A percentile compares a stretch with the other conserved stretches of the same genome.
These are phyloP conservation scores for Teratosphaeria pseudoeucalypti DNA, from an alignment of 2,329 filamentous ascomycete species.

Conservation along the genomic window DNA sequence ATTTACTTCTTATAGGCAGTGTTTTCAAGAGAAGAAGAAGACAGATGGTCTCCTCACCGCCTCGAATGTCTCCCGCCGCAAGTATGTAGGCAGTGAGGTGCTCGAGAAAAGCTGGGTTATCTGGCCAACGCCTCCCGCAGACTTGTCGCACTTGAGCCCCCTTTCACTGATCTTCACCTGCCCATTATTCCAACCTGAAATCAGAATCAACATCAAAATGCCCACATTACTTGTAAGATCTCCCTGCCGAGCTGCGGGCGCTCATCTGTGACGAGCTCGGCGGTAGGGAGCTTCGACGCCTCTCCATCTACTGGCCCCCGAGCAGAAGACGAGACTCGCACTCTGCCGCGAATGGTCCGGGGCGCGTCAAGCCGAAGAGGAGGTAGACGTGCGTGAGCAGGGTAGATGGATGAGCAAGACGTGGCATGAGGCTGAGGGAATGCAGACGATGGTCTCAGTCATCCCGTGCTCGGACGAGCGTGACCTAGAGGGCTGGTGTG, in stretches of 20 bases:
- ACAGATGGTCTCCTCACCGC: neutral
- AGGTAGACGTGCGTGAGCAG: neutral
- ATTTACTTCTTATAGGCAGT: neutral
- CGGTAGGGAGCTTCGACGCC: conserved; percentile 12
- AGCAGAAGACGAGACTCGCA: conserved; percentile 2
- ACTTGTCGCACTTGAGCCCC: neutral
- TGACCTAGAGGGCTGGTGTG: no score
- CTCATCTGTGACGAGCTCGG: conserved; percentile 11
- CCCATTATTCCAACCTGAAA: neutral
- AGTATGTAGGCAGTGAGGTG: neutral
- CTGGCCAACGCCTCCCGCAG: neutral
- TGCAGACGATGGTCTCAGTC: neutral
- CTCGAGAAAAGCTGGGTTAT: no score
- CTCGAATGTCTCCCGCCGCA: neutral
- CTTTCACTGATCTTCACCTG: neutral
- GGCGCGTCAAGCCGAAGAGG: neutral
- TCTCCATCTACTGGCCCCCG: neutral
- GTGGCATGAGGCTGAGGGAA: no score
- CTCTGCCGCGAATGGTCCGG: conserved; percentile 10
- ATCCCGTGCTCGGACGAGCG: no score
- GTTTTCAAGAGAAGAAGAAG: neutral
- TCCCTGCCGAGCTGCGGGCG: conserved; percentile 10
- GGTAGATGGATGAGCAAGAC: neutral
- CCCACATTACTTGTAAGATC: conserved; percentile 5
- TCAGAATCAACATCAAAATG: conserved; percentile 1